A percentile compares a stretch with the other conserved stretches of the same genome.
Conservation (phyloP, 208 protist genomes). For the Giardia duodenalis region DNA sequence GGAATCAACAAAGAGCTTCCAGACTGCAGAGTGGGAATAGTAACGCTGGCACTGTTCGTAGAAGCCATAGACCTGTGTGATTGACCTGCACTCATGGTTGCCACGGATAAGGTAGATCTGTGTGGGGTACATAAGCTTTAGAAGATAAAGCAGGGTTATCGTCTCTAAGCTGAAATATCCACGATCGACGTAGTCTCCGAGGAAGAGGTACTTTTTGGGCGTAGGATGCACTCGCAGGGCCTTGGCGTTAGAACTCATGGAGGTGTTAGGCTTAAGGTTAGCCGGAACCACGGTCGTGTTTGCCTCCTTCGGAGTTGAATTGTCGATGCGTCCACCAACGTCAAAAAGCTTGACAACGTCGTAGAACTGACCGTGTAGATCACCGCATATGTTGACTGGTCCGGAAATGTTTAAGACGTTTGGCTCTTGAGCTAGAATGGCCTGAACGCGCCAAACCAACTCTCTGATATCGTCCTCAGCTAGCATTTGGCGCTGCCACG, state of each 20-base stretch:
- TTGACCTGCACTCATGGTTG: conserved; percentile 45
- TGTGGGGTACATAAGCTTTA: conserved; percentile 59
- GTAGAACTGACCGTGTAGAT: conserved; percentile 97
- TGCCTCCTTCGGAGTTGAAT: neutral
- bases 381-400: conserved; percentile 90
- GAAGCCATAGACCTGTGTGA: conserved; percentile 48
- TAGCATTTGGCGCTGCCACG: neutral
- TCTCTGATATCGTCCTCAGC: conserved; percentile 34
- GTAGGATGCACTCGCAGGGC: neutral
- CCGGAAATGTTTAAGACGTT: conserved; percentile 32
- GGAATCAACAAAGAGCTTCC: conserved; percentile 39
- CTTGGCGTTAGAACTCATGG: conserved; percentile 55
- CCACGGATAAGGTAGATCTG: conserved; percentile 41
- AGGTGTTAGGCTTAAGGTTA: conserved; percentile 76
- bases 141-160: conserved; percentile 74
- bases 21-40: conserved; percentile 34
- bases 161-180: conserved; percentile 78
- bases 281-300: conserved; percentile 60
- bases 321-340: conserved; percentile 58
- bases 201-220: conserved; percentile 39
- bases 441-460: conserved; percentile 34
- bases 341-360: conserved; percentile 85
- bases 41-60: conserved; percentile 44
- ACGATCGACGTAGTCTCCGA: conserved; percentile 43
- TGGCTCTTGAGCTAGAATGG: conserved; percentile 37